Base-by-base conservation (phyloP, 169 alveolate genomes). In the Cryptosporidium sp. region DNA sequence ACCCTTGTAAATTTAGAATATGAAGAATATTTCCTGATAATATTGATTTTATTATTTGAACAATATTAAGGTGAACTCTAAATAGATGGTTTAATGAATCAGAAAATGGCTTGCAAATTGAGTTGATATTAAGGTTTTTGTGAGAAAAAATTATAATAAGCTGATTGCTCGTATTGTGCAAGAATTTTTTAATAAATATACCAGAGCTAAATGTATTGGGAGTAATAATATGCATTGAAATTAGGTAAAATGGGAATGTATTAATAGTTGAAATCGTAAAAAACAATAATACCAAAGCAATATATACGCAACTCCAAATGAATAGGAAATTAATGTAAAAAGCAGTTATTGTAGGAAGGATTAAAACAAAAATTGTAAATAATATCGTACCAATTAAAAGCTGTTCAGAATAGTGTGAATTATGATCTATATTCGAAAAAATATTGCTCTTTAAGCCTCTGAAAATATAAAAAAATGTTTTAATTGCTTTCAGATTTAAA, bases 291-390 rank as follows among this genome's bases (percentile, higher is more conserved):
- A 80, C 53, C 31, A 62, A 26, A 29, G 75, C 52, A 31, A 80
- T 45, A 58, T 62, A 80, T 42, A 80, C 89, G 21, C 80, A 65
- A 44, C 73, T 65, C 89, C 89, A 80, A 80, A 80, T 80, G 35
- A 80, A 80, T 3, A 80, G 75, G 51, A 80, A 80, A 62, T 80
- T 80, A 18, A 80, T 65, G 70, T 80, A 80, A 44, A 80, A 80
- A 42, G 75, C 75, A 26, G 89, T 44, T n/a, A 80, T 65, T 62
- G 89, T 80, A 5, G 89, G 89, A 62, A 62, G 75, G 23, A 80
- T 62, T 7, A 80, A 52, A 37, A 80, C 75, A 8, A 65, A 80
- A 18, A 80, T 80, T 12, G 89, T 80, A 45, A 80, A 80, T 23
- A 80, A 67, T 42, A 80, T 80, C 12, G 89, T 80, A 0, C 89